Base-by-base conservation (phyloP, 116 monocot species). In the Thalassia testudinum region DNA sequence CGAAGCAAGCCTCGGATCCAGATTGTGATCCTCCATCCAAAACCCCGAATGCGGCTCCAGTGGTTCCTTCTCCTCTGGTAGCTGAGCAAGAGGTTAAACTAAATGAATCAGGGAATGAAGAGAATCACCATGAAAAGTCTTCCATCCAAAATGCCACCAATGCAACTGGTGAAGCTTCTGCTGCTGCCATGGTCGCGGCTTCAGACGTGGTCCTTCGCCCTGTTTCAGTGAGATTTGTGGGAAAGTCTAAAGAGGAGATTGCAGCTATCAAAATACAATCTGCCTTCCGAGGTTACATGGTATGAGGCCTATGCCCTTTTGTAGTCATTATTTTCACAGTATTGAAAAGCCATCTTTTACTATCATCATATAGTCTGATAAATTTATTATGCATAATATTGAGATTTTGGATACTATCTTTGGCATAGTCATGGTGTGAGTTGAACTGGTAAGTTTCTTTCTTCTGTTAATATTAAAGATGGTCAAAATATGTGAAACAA, bases 221-320 rank as follows among this genome's bases (percentile, higher is more conserved):
- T 0, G 19, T 53, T 10, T 43, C 56, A 1, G 2, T 44, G 14
- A 66, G 38, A 49, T 63, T 60, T 38, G 7, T 68, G 16, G 74
- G 66, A 22, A 77, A 69, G 54, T 65, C 80, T 8, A 63, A 37
- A 26, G 86, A 80, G 51, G 80, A 80, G 54, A 52, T 57, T 26
- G 77, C 80, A 6, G 77, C 81, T 13, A 75, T 75, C 59, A 86
- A 69, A 54, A 86, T 86, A 61, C 86, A 86, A 59, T 80, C 86
- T 12, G 69, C 74, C 22, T 86, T 80, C 64, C 67, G 86, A 29
- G 86, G 86, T 13, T 80, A 86, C 42, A 38, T 86, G 86, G 85
- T 86, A 85, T 20, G 10, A 34, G 30, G 3, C 30, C 10, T 34
- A 34, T 10, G 30, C 30, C 30, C 30, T 10, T 10, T 34, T 34